Conservation (phyloP, 2,329 filamentous ascomycete species). For the Chaetomium globosum region DNA sequence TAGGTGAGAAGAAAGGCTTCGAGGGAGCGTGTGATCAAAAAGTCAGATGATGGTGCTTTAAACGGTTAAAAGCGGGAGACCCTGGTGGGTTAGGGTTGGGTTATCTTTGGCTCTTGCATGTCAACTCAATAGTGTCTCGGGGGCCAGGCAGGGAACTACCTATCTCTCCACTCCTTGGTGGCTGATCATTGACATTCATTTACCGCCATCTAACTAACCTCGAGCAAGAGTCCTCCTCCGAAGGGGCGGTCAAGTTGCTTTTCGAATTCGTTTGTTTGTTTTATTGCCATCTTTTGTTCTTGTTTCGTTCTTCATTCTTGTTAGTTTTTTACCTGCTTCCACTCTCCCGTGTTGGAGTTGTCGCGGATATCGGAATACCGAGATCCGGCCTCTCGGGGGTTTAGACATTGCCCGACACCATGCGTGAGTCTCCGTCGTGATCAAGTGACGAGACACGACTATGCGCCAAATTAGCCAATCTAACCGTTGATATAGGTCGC, state of each 20-base stretch:
- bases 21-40: neutral
- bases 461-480: neutral
- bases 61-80: neutral
- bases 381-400: neutral
- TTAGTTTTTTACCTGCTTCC: neutral
- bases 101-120: neutral
- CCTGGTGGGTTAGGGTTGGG: neutral
- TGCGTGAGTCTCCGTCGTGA: constrained; percentile 18
- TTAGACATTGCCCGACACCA: neutral
- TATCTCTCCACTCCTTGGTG: neutral
- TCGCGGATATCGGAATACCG: neutral
- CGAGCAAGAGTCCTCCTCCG: neutral
- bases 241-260: neutral
- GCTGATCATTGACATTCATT: neutral
- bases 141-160: too few relatives aligned
- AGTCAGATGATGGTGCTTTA: neutral
- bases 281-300: neutral
- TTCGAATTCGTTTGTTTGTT: neutral
- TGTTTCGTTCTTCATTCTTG: too few relatives aligned
- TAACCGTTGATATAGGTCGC: constrained; percentile 17
- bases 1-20: neutral
- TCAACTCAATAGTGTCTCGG: too few relatives aligned
- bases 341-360: neutral
- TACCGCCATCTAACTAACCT: neutral
- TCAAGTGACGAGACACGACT: too few relatives aligned